Evolutionary conservation across 805 yeast species (phyloP), one percentile per base, ranked within the genome.

Genomic region (Ogataea pini): DNA sequence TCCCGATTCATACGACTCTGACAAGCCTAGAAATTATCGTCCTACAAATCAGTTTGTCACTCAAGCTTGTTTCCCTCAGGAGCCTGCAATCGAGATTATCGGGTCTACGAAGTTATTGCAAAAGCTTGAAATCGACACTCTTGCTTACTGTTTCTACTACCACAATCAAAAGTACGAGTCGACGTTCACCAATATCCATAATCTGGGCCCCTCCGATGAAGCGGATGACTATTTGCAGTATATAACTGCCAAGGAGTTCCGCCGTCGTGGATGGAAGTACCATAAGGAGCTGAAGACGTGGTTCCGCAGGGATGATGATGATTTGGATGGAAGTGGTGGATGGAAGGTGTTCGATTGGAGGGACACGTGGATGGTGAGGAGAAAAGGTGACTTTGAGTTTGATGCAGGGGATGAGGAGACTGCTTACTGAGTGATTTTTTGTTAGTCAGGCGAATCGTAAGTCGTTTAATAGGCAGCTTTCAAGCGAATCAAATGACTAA

Each of bases 1-100:
- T 64, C 98, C 99, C 0, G 98, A 94, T 68, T 88, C 98, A 0
- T 78, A 83, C 49, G 96, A 92, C 64, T 85, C 96, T 2, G 97
- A 92, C 60, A 79, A 75, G 57, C 96, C 97, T 14, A 79, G 85
- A 51, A 65, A 63, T 36, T 83, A 89, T 64, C 79, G 78, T 42
- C 92, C 97, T 6, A 77, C 79, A 18, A 81, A 83, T 56, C 95
- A 95, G 46, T 95, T 86, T 62, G 96, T 97, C 22, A 89, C 96
- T 7, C 88, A 94, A 32, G 79, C 86, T 18, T 88, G 85, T 67
- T 94, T 89, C 69, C 99, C 99, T 2, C 89, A 83, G 62, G 94
- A 86, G 51, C 91, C 91, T 27, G 75, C 83, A 67, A 80, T 81
- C 49, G 87, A 82, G 62, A 69, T 74, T n/a, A 71, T 79, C 46